These are phyloP conservation scores for Malbranchea zuffiana DNA, from an alignment of 2,329 filamentous ascomycete species.

Conservation along the genomic window DNA sequence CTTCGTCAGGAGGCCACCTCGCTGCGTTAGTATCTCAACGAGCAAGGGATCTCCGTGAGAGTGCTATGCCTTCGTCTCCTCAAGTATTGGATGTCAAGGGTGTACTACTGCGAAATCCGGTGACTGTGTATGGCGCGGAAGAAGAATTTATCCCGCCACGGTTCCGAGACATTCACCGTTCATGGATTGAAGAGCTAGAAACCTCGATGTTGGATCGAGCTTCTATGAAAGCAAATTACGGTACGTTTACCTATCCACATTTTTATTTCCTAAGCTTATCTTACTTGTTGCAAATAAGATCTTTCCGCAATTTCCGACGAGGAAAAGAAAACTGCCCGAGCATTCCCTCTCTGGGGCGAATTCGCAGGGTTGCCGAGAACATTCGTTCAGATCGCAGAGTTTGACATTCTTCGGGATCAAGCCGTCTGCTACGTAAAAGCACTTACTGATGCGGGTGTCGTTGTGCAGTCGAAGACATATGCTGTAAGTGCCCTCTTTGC, in stretches of 20 bases:
- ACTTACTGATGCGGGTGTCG: slow-evolving; percentile 6
- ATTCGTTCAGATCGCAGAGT: slow-evolving; percentile 4
- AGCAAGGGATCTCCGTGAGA: background rate
- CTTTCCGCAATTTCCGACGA: slow-evolving; percentile 1
- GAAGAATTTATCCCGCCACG: slow-evolving; percentile 5
- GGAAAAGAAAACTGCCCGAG: slow-evolving; percentile 4
- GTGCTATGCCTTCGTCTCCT: too few species aligned
- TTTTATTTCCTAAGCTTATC: background rate
- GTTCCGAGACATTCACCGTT: slow-evolving; percentile 6
- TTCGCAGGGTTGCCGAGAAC: slow-evolving; percentile 1
- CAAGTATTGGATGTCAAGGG: too few species aligned
- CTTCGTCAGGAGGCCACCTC: slow-evolving; percentile 8
- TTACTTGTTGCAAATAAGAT: too few species aligned
- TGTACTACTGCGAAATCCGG: slow-evolving; percentile 2
- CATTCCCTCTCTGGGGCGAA: slow-evolving; percentile 9
- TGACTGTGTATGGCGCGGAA: slow-evolving; percentile 8
- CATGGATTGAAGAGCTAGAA: slow-evolving; percentile 7
- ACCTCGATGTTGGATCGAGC: background rate
- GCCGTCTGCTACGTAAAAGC: slow-evolving; percentile 4
- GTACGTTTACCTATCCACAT: background rate
- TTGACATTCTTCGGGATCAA: slow-evolving; percentile 8
- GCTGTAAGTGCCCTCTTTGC: background rate
- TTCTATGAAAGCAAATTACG: slow-evolving; percentile 4
- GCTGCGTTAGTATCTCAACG: slow-evolving; percentile 7
- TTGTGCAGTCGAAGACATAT: slow-evolving; percentile 2